A percentile compares a stretch with the other conserved stretches of the same genome.
phyloP scores from a whole-genome alignment of 2,329 filamentous ascomycete genomes.

The Coleophoma cylindrospora region DNA sequence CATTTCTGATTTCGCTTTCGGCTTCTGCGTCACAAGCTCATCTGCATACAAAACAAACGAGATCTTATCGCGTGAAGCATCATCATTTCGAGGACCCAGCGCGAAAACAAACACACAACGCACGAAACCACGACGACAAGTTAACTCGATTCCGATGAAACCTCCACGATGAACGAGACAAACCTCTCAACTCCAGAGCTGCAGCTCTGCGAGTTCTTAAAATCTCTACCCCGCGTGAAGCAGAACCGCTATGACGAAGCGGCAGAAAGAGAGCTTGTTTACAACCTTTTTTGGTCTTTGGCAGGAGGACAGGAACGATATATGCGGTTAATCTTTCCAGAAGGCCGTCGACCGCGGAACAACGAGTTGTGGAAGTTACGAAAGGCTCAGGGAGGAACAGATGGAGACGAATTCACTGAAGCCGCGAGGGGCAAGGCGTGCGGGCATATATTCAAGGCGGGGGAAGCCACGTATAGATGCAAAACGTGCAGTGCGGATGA shows the following conservation, averaged over 20 bases:
- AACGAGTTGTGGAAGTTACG: conserved; percentile 67
- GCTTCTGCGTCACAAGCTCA: too few species aligned
- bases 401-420: conserved; percentile 92
- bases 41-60: too few species aligned
- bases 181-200: conserved; percentile 64
- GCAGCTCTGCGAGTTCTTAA: conserved; percentile 78
- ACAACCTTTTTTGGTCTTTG: conserved; percentile 82
- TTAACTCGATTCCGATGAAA: not conserved
- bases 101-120: too few species aligned
- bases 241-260: conserved; percentile 70
- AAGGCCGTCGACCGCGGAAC: conserved; percentile 55
- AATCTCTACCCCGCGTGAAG: conserved; percentile 69
- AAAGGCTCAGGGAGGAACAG: conserved; percentile 84
- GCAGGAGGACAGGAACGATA: conserved; percentile 71
- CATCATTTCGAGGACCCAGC: too few species aligned
- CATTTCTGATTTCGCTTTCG: not conserved
- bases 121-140: not conserved
- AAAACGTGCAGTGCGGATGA: conserved; percentile 92
- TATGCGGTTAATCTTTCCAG: conserved; percentile 76
- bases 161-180: conserved; percentile 22
- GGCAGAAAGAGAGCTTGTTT: conserved; percentile 67
- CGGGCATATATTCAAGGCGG: conserved; percentile 93
- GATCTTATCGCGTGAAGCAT: too few species aligned
- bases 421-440: conserved; percentile 89
- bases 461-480: conserved; percentile 91